Percentiles rank a stretch among this genome's conserved stretches.
These are phyloP conservation scores for Cystobasidium sp. DNA, from an alignment of 1,284 basidiomycete genomes.

Conservation along the genomic window DNA sequence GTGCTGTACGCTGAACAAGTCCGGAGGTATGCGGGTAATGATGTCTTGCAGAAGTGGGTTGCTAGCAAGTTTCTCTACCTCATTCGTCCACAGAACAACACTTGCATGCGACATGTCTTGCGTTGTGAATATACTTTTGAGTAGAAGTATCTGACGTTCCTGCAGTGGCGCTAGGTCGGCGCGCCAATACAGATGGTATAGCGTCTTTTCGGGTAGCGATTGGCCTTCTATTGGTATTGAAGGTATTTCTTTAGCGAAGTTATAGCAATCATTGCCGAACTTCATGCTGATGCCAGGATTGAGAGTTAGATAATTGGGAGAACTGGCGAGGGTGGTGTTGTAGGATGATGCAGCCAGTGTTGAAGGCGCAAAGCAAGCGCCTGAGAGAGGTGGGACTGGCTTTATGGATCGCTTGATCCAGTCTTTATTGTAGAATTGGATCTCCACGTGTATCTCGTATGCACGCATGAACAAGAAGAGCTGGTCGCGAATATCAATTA, in stretches of 20 bases:
- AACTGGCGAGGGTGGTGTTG: slow-evolving; percentile 68
- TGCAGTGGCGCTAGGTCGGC: slow-evolving; percentile 77
- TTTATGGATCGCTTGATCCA: slow-evolving; percentile 76
- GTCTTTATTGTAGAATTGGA: slow-evolving; percentile 71
- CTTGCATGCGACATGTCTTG: slow-evolving; percentile 70
- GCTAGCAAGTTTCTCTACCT: slow-evolving; percentile 60
- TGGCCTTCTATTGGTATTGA: slow-evolving; percentile 48
- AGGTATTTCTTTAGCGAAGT: slow-evolving; percentile 75
- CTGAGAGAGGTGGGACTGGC: slow-evolving; percentile 66
- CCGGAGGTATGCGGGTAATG: slow-evolving; percentile 67
- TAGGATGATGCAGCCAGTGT: slow-evolving; percentile 66
- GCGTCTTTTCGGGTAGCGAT: slow-evolving; percentile 61
- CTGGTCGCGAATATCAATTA: slow-evolving; percentile 14
- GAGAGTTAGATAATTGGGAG: slow-evolving; percentile 68
- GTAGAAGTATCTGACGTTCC: slow-evolving; percentile 79
- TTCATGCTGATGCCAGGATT: slow-evolving; percentile 75
- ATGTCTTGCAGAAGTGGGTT: slow-evolving; percentile 70
- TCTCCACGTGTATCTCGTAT: slow-evolving; percentile 80
- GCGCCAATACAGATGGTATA: slow-evolving; percentile 89
- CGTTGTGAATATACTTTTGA: slow-evolving; percentile 87
- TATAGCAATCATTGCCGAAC: slow-evolving; percentile 82
- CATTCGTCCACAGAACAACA: slow-evolving; percentile 83
- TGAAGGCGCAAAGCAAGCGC: slow-evolving; percentile 69
- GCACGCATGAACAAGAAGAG: slow-evolving; percentile 54
- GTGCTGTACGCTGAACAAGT: slow-evolving; percentile 67